These are phyloP conservation scores for Mycena metata DNA, from an alignment of 768 basidiomycete genomes.

Conservation along the genomic window DNA sequence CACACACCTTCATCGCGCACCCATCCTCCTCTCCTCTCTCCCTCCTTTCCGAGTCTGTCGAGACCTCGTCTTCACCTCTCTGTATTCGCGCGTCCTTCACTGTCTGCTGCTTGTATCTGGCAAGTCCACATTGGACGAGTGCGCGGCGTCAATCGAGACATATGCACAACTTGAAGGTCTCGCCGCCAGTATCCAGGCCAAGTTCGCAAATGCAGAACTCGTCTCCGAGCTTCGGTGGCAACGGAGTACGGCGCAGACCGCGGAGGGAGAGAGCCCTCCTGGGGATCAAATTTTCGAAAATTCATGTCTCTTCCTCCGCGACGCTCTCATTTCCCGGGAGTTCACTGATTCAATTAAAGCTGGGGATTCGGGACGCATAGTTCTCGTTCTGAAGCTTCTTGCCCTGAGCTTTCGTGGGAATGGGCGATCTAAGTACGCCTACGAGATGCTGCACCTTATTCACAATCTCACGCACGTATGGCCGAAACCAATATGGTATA, in stretches of 20 bases:
- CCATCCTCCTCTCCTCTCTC: conserved; percentile 51
- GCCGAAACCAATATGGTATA: conserved; percentile 38
- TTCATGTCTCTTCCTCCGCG: conserved; percentile 28
- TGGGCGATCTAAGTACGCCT: conserved; percentile 50
- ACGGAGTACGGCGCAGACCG: conserved; percentile 16
- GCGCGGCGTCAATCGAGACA: conserved; percentile 18
- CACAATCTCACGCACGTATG: conserved; percentile 45
- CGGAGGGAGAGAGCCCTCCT: conserved; percentile 10
- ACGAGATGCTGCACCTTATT: conserved; percentile 49
- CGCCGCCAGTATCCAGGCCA: conserved; percentile 37
- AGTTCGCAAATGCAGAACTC: conserved; percentile 2
- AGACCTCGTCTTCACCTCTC: conserved; percentile 47
- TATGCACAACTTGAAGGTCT: conserved; percentile 1
- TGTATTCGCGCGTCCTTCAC: conserved; percentile 21
- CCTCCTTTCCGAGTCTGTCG: conserved; percentile 52
- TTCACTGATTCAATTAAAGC: conserved; percentile 42
- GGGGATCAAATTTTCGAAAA: conserved; percentile 33
- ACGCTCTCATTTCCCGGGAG: conserved; percentile 31
- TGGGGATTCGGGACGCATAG: conserved; percentile 45
- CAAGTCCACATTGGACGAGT: conserved; percentile 37
- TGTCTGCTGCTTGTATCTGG: conserved; percentile 11
- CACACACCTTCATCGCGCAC: conserved; percentile 48
- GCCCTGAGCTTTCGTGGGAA: conserved; percentile 48
- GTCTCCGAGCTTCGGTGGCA: conserved; percentile 19
- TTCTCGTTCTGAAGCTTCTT: conserved; percentile 47